phyloP scores from a whole-genome alignment of 441 rosid genomes.

The Viola pubescens region DNA sequence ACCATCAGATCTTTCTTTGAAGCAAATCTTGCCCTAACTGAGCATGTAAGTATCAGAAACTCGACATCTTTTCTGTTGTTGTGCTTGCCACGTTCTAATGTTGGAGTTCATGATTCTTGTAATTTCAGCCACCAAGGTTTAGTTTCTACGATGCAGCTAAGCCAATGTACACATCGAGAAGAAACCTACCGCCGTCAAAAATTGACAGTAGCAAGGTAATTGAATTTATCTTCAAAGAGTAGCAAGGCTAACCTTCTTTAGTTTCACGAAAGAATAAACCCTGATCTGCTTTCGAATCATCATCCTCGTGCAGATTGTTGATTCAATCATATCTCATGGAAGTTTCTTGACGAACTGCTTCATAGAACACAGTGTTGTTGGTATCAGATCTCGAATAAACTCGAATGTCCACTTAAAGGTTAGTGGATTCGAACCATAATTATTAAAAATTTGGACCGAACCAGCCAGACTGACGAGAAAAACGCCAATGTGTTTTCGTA shows the following conservation, averaged over 20 bases:
- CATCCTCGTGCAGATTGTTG: slow-evolving; percentile 43
- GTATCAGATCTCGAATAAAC: slow-evolving; percentile 74
- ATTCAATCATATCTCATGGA: slow-evolving; percentile 85
- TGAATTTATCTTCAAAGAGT: not conserved
- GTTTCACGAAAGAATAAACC: not conserved
- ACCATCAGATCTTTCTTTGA: slow-evolving; percentile 90
- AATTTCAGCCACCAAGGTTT: slow-evolving; percentile 66
- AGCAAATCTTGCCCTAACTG: slow-evolving; percentile 87
- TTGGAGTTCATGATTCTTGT: not conserved
- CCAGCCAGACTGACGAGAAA: too few species aligned
- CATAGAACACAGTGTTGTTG: slow-evolving; percentile 77
- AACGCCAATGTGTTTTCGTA: too few species aligned
- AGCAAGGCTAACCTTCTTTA: not conserved
- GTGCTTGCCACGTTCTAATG: too few species aligned
- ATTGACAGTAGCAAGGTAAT: slow-evolving; percentile 72
- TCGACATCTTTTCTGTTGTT: not conserved
- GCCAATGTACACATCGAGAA: slow-evolving; percentile 84
- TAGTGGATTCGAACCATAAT: not conserved
- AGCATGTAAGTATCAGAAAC: slow-evolving; percentile 49
- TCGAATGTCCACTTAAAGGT: slow-evolving; percentile 73
- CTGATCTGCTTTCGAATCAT: not conserved
- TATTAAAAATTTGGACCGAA: too few species aligned
- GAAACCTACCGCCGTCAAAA: slow-evolving; percentile 80
- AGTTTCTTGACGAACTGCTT: slow-evolving; percentile 62
- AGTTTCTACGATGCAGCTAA: slow-evolving; percentile 89